Evolutionary conservation across 2,329 filamentous ascomycete species (phyloP), one percentile per base, ranked within the genome.

Genomic region (Penicillium janthinellum): DNA sequence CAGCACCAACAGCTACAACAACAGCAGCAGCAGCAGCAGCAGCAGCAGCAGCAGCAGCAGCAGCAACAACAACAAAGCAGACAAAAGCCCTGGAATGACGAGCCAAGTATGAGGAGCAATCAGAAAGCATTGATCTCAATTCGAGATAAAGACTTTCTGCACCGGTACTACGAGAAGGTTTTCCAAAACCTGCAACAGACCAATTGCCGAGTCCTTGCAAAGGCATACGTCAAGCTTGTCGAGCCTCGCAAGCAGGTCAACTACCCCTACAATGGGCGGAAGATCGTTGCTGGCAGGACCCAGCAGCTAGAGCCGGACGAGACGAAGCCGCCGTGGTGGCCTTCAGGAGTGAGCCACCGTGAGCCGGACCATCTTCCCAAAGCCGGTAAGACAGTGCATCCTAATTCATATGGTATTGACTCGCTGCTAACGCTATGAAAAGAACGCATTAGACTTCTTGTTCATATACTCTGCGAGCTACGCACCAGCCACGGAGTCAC

Each of bases 401-500:
- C 4, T 57, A 8, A 10, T 12, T 10, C 20, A 12, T 17, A 42
- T 41, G 8, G 22, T 47, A 3, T 14, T 48, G 5, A 25, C 53
- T 60, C 12, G 62, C 51, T 5, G 31, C n/a, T 47, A 12, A 38
- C 17, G 10, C 0, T 5, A 15, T 0, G 5, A 12, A 35, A 28
- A 78, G 77, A 78, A 51, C 69, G 77, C 14, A 74, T 78, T 34
- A 69, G 71, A 34, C 73, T 78, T 25, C 70, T 79, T 14, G 71
- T 77, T 20, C 74, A 78, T 60, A 76, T 79, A 28, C 69, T 79
- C 14, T 75, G 75, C 58, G 71, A 78, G 25, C 61, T 78, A 15
- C 68, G 67, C 20, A 67, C 72, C 17, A 74, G 67, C 49, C 68
- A 77, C 54, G 71, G 69, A 35, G 70, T 78, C 55, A 77, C 76